These are phyloP conservation scores for Castanea mollissima DNA, from an alignment of 306 rosid species.

Conservation along the genomic window DNA sequence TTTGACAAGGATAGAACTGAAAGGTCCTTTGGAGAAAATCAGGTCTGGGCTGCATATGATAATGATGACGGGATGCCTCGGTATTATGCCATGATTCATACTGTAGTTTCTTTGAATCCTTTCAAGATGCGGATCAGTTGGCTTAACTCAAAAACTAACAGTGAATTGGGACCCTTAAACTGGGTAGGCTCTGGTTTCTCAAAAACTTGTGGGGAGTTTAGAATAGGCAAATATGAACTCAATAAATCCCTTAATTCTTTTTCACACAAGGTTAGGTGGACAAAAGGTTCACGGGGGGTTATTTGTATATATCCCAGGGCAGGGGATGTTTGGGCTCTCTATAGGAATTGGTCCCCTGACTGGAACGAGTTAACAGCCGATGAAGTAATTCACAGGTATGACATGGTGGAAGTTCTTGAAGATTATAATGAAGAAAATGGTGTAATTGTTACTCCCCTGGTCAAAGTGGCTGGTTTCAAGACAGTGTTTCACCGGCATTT, in stretches of 20 bases:
- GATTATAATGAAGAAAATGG: conserved; percentile 66
- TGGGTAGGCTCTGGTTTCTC: conserved; percentile 73
- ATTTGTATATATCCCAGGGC: conserved; percentile 69
- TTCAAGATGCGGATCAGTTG: conserved; percentile 65
- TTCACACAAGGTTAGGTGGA: conserved; percentile 81
- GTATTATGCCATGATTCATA: conserved; percentile 66
- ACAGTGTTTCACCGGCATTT: conserved; percentile 68
- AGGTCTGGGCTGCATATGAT: conserved; percentile 86
- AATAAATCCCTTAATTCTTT: conserved; percentile 56
- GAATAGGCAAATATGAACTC: conserved; percentile 50
- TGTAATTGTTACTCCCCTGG: conserved; percentile 60
- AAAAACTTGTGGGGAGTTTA: conserved; percentile 75
- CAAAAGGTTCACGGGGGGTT: conserved; percentile 51
- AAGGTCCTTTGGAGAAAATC: conserved; percentile 57
- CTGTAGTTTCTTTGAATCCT: conserved; percentile 56
- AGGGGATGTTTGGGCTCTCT: conserved; percentile 95
- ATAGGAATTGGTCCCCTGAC: conserved; percentile 77
- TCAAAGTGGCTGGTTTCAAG: conserved; percentile 91
- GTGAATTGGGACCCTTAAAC: conserved; percentile 53
- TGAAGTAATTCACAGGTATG: conserved; percentile 65
- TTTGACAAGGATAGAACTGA: conserved; percentile 76
- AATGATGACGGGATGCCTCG: conserved; percentile 89
- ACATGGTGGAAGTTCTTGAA: conserved; percentile 82
- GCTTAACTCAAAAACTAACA: conserved; percentile 63
- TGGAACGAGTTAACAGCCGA: conserved; percentile 78